Percentiles rank a stretch among this genome's conserved stretches.
phyloP scores from a whole-genome alignment of 352 stramenopile species.

The Phytophthora melonis region DNA sequence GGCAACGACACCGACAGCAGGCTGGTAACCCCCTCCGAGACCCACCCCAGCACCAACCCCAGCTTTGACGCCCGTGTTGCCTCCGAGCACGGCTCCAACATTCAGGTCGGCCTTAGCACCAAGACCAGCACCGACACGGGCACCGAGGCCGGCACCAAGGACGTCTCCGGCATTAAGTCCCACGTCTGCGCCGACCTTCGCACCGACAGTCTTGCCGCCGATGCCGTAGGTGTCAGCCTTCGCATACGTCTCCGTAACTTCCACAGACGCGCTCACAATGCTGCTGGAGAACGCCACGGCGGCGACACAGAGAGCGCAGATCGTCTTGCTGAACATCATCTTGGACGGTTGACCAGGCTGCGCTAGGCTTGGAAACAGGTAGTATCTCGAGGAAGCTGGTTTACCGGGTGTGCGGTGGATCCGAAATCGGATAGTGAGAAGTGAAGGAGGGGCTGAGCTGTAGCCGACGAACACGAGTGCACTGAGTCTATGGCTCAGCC shows the following conservation, averaged over 20 bases:
- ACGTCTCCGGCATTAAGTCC: neutral
- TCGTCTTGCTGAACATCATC: slow-evolving; percentile 27
- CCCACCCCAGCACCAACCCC: neutral
- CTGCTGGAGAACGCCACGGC: slow-evolving; percentile 9
- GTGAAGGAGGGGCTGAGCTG: neutral
- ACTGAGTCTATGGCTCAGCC: no score
- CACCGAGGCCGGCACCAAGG: neutral
- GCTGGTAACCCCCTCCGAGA: neutral
- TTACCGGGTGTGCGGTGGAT: neutral
- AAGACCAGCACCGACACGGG: neutral
- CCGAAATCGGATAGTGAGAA: slow-evolving; percentile 10
- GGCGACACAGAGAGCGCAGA: slow-evolving; percentile 6
- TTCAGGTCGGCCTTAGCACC: no score
- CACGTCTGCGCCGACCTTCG: neutral
- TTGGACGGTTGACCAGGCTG: neutral
- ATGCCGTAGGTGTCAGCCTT: neutral
- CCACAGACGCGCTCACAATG: neutral
- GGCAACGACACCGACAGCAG: neutral
- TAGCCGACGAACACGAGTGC: neutral
- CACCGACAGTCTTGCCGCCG: neutral
- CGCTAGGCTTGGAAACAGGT: slow-evolving; percentile 5
- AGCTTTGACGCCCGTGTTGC: neutral
- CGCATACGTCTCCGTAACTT: slow-evolving; percentile 3
- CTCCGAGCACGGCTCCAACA: no score
- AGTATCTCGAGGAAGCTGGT: neutral